A percentile compares a stretch with the other conserved stretches of the same genome.
Conservation (phyloP, 352 stramenopile species). For the Globisporangium takayamanum region DNA sequence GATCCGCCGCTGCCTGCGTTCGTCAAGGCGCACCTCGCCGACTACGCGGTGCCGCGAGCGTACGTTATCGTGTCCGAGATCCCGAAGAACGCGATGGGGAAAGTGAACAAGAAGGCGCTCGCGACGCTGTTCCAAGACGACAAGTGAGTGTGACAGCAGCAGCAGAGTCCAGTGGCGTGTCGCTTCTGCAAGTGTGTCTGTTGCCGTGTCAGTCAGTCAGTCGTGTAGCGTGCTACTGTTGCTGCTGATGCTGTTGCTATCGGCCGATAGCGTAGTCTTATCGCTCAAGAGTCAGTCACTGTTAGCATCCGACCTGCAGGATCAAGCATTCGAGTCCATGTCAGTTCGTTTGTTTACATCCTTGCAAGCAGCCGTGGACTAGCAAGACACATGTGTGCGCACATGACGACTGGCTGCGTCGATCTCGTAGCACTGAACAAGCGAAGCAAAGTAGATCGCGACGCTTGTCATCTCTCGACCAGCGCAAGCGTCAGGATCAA, state of each 20-base stretch:
- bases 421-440: slow-evolving; percentile 48
- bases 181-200: no score
- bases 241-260: no score
- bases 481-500: no score
- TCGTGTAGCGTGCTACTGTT: no score
- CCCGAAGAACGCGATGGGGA: slow-evolving; percentile 92
- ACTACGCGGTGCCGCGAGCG: slow-evolving; percentile 74
- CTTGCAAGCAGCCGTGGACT: no score
- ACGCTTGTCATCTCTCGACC: slow-evolving; percentile 13
- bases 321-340: no score
- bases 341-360: no score
- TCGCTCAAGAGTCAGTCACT: no score
- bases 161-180: neutral
- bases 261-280: no score
- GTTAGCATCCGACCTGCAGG: no score
- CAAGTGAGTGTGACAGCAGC: neutral
- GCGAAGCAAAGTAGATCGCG: slow-evolving; percentile 37
- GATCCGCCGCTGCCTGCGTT: slow-evolving; percentile 42
- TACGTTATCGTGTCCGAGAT: slow-evolving; percentile 80
- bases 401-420: slow-evolving; percentile 6
- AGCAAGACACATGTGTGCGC: no score
- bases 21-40: slow-evolving; percentile 56
- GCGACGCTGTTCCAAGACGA: slow-evolving; percentile 20
- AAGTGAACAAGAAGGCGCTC: slow-evolving; percentile 92
- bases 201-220: no score